Evolutionary conservation across 2,329 filamentous ascomycete species (phyloP), one percentile per base, ranked within the genome.

Genomic region (Diaporthe humulicola): DNA sequence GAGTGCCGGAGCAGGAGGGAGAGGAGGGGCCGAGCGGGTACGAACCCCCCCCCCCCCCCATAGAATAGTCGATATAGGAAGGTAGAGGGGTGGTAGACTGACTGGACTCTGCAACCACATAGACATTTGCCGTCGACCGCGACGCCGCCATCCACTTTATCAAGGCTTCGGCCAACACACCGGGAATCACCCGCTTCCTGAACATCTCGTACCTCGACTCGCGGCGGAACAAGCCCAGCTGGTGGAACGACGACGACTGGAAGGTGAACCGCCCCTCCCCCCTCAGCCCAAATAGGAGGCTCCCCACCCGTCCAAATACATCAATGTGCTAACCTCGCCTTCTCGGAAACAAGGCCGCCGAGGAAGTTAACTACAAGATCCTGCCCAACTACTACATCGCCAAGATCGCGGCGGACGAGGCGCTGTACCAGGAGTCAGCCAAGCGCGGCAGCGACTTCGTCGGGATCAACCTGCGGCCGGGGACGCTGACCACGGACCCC

Each of bases 91-190:
- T 19, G 3, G 17, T 22, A 19, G 17, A 15, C 70, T 75, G 72
- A 76, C 56, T 25, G 25, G 15, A 3, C 6, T 28, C 9, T 17
- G 8, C 12, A 8, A 22, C n/a, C 28, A 30, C 48, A 17, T 81
- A 90, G 78, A 93, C 90, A 1, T 87, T 87, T 78, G 86, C 87
- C 64, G 87, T 93, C 71, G 91, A 93, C 81, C 86, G 89, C 54
- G 91, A 93, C 78, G 92, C 92, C 3, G 92, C 91, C 14, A 88
- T 88, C 57, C 86, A 90, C 80, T 91, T 92, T 80, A 89, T 93
- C 83, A 87, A 88, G 67, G 91, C 92, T 7, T 87, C 91, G 0
- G 87, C 89, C 28, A 81, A 87, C 10, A 86, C 87, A 0, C 87
- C 90, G 0, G 83, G 84, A 28, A 85, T 93, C 76, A 90, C 84